phyloP scores from a whole-genome alignment of 257 asterid species.

The Solanum rostratum region DNA sequence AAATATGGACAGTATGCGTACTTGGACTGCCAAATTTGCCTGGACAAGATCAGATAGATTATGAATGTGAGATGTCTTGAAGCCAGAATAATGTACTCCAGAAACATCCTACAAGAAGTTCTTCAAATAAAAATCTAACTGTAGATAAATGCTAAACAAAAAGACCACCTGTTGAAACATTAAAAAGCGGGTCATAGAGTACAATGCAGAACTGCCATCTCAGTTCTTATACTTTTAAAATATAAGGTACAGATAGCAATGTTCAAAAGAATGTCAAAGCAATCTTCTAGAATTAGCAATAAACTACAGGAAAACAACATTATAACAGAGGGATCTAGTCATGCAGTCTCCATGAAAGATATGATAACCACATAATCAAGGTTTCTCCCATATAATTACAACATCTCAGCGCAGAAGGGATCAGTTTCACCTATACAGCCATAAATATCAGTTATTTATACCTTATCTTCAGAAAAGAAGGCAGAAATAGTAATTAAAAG shows the following conservation, averaged over 20 bases:
- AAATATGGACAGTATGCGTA: conserved; percentile 8
- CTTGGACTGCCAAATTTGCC: conserved; percentile 69
- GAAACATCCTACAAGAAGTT: conserved; percentile 55
- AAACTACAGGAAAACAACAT: not conserved
- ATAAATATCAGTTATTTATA: not conserved
- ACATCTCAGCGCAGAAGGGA: not conserved
- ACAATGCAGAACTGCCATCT: not conserved
- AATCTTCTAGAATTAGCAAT: not conserved
- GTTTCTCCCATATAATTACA: not conserved
- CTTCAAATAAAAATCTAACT: not conserved
- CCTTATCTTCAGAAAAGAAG: not conserved
- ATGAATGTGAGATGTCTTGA: conserved; percentile 68
- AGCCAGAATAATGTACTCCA: conserved; percentile 79
- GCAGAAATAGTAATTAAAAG: not conserved
- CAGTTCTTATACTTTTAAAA: not conserved
- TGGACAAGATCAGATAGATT: conserved; percentile 93
- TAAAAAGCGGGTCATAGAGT: not conserved
- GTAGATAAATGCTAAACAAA: not conserved
- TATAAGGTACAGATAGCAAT: not conserved
- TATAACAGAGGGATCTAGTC: not conserved
- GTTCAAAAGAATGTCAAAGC: not conserved
- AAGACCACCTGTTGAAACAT: not conserved
- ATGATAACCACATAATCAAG: not conserved
- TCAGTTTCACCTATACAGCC: not conserved
- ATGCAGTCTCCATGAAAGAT: not conserved